Base-by-base conservation (phyloP, 371 early-diverging fungal species). In the Mortierella sp. region DNA sequence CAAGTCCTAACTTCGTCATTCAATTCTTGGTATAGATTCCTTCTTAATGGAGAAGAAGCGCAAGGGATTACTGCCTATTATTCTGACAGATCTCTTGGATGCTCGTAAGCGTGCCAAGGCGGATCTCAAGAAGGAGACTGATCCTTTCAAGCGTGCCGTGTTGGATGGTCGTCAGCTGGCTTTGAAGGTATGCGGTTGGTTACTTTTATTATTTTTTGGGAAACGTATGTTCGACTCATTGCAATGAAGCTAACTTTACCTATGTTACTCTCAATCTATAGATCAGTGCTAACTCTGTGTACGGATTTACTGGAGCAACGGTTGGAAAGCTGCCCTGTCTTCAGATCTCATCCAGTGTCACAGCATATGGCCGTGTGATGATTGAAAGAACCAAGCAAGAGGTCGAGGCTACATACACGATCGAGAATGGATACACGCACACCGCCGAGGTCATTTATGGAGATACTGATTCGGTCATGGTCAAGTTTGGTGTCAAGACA, bases 381-480 rank as follows among this genome's bases (percentile, higher is more conserved):
- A 99, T 99, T 91, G 94, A 97, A 63, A 89, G 90, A 75, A 99
- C 99, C 5, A 97, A 98, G 84, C 89, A 91, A 88, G 92, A 95
- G 44, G 98, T 99, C 0, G 99, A 99, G 88, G 91, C 89, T 10
- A 93, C 93, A 44, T 99, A 92, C 88, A 95, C 93, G 0, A 93
- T 95, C 14, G 92, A 88, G 26, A 98, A 98, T 80, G 99, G 98
- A 3, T 99, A 97, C 83, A 89, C 94, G 42, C 94, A 96, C 80
- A 95, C 99, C 82, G 97, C 98, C 0, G 89, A 92, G 48, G 99
- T 99, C 70, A 98, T 99, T 76, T 99, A 99, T 83, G 99, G 99
- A 72, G 99, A 99, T 89, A 99, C 99, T 0, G 99, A 99, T 92
- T 99, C 99, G 4, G 99, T 99, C 42, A 99, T 99, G 99, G 98